Evolutionary conservation across 2,329 filamentous ascomycete genomes (phyloP).

Genomic region (Aspergillus caelatus): DNA sequence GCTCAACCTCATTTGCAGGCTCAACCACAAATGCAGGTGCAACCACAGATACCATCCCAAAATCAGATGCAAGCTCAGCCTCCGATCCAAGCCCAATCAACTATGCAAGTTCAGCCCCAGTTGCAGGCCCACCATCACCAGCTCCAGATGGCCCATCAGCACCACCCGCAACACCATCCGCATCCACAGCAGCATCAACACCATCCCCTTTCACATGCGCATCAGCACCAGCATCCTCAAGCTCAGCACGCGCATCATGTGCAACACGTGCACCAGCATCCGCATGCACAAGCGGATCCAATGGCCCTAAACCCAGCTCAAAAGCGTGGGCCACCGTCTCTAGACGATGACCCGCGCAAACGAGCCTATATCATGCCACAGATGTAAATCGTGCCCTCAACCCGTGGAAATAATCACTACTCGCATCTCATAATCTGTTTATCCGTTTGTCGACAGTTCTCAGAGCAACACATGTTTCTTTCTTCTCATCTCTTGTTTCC

Average conservation of each 20-base stretch:
- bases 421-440: neutral
- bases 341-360: conserved; percentile 26
- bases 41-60: neutral
- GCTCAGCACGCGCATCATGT: neutral
- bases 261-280: conserved; percentile 2
- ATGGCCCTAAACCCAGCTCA: conserved; percentile 24
- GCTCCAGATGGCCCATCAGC: neutral
- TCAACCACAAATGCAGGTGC: conserved; percentile 10
- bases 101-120: conserved; percentile 18
- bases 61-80: neutral
- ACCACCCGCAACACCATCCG: conserved; percentile 1
- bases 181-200: conserved; percentile 5
- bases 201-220: conserved; percentile 8
- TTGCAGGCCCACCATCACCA: neutral
- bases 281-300: conserved; percentile 11
- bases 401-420: neutral
- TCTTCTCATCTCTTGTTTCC: neutral
- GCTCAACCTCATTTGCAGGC: conserved; percentile 5
- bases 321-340: conserved; percentile 18
- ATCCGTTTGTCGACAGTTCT: neutral
- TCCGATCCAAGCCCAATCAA: conserved; percentile 8
- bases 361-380: conserved; percentile 25
- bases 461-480: neutral
- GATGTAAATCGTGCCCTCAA: conserved; percentile 11
- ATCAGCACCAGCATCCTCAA: conserved; percentile 17